Percentiles rank a stretch among this genome's conserved stretches.
Evolutionary conservation across 176 grass and related monocot species (phyloP).

Genomic region (Hyparrhenia diplandra): DNA sequence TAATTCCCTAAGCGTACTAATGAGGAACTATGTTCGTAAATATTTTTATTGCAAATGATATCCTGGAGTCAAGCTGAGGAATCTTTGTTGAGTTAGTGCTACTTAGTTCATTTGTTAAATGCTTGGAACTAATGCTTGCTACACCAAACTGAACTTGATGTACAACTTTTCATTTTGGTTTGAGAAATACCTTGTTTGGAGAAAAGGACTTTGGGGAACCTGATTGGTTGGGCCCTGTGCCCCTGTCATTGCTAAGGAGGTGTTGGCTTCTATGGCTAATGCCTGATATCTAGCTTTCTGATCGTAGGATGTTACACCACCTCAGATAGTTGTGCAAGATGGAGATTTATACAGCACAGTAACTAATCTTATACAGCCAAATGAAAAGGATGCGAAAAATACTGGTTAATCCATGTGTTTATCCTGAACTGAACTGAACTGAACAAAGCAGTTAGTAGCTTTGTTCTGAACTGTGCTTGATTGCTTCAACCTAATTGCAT

Average conservation of each 20-base stretch:
- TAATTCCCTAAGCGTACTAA: neutral
- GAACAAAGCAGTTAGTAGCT: no score
- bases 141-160: neutral
- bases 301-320: neutral
- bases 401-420: neutral
- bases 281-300: neutral
- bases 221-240: neutral
- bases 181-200: constrained; percentile 6
- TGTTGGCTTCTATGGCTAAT: neutral
- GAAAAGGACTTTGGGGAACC: neutral
- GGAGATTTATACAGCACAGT: neutral
- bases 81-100: neutral
- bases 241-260: neutral
- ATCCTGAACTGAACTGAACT: no score
- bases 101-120: neutral
- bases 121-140: neutral
- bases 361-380: neutral
- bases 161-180: neutral
- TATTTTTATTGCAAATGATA: neutral
- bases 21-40: neutral
- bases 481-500: no score
- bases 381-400: neutral
- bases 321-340: neutral
- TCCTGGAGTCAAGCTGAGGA: neutral
- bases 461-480: no score